Conservation (phyloP, 345 rosid species). For the Anacardium occidentale region DNA sequence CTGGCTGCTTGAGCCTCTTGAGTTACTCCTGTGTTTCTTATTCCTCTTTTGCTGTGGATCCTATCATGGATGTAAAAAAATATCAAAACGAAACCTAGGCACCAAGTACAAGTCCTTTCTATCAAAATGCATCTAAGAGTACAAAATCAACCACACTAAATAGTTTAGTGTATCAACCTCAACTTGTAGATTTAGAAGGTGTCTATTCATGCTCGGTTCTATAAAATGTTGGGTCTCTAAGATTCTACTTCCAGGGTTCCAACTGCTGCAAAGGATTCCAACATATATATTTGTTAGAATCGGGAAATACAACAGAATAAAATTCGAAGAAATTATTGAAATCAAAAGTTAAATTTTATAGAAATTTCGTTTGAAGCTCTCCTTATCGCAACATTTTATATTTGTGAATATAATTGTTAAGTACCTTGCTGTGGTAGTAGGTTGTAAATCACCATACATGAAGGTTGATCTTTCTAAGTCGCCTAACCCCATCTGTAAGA, state of each 20-base stretch:
- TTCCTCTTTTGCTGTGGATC: conserved; percentile 37
- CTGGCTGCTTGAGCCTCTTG: conserved; percentile 62
- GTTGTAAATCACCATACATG: conserved; percentile 58
- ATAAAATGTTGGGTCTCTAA: conserved; percentile 55
- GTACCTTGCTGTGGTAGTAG: conserved; percentile 53
- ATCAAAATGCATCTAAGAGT: too few relatives aligned
- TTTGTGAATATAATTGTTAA: not conserved
- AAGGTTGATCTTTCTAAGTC: conserved; percentile 64
- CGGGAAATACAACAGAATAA: not conserved
- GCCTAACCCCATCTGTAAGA: conserved; percentile 60
- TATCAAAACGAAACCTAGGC: not conserved
- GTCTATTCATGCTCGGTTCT: conserved; percentile 63
- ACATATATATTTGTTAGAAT: not conserved
- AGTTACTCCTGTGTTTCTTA: conserved; percentile 44
- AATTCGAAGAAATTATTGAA: not conserved
- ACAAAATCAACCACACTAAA: not conserved
- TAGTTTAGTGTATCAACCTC: conserved; percentile 43
- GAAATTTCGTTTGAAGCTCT: not conserved
- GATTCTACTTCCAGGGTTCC: conserved; percentile 56
- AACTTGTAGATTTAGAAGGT: conserved; percentile 43
- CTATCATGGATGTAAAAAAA: conserved; percentile 20
- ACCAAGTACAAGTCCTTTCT: too few relatives aligned
- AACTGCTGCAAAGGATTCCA: conserved; percentile 39
- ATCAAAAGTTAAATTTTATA: too few relatives aligned
- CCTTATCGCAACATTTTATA: not conserved